Conservation (phyloP, 129 eudicot species). For the Centaurea solstitialis region DNA sequence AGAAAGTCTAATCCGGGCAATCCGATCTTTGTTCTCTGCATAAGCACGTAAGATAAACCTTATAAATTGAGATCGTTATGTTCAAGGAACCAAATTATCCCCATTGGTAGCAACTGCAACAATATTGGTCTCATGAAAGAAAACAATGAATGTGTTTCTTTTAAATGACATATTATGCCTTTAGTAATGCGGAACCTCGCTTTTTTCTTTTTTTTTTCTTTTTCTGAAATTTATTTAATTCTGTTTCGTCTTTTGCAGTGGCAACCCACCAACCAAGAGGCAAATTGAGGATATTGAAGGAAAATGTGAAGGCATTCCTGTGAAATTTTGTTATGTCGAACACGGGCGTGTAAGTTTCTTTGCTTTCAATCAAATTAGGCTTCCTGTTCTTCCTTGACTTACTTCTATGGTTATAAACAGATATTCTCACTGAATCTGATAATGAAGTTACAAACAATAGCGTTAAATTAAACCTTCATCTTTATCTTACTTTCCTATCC, state of each 20-base stretch:
- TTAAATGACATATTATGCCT: not conserved
- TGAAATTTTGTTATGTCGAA: constrained; percentile 64
- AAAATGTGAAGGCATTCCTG: constrained; percentile 47
- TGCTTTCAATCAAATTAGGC: constrained; percentile 61
- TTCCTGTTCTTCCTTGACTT: constrained; percentile 73
- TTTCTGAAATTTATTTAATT: not conserved
- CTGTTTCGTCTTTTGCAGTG: constrained; percentile 32
- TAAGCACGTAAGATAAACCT: constrained; percentile 47
- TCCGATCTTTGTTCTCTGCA: constrained; percentile 62
- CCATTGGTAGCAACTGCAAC: not conserved
- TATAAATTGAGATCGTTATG: not conserved
- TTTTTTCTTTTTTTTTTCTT: not conserved
- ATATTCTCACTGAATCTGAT: not conserved
- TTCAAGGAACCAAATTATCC: not conserved
- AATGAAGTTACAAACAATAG: not conserved
- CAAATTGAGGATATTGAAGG: constrained; percentile 60
- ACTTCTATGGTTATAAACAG: not conserved
- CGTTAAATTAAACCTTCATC: not conserved
- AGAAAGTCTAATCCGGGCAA: constrained; percentile 70
- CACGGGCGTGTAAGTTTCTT: constrained; percentile 84
- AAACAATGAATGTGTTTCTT: not conserved
- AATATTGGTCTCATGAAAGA: not conserved
- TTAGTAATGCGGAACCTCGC: not conserved
- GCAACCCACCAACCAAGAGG: constrained; percentile 54
- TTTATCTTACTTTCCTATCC: not conserved